Percentiles rank a stretch among this genome's conserved stretches.
phyloP scores from a whole-genome alignment of 495 filamentous ascomycete species.

The Talaromyces ruber region DNA sequence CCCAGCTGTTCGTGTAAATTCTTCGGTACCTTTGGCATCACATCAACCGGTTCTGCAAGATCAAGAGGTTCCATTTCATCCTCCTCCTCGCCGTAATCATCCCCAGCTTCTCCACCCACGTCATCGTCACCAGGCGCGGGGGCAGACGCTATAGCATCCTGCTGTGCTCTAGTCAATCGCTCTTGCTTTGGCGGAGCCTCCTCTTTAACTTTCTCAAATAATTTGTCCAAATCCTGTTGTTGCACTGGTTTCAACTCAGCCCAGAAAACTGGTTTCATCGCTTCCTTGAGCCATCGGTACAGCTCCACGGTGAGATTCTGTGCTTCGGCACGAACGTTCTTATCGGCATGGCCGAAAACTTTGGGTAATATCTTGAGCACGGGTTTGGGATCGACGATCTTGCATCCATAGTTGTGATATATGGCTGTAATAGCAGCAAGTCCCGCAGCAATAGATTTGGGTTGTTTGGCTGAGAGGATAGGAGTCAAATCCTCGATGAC shows the following conservation, averaged over 20 bases:
- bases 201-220: slow-evolving; percentile 87
- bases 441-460: slow-evolving; percentile 85
- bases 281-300: slow-evolving; percentile 94
- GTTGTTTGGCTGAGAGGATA: slow-evolving; percentile 79
- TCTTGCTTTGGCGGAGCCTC: slow-evolving; percentile 87
- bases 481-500: slow-evolving; percentile 89
- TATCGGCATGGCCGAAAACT: slow-evolving; percentile 92
- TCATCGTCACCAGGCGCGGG: slow-evolving; percentile 48
- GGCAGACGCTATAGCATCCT: slow-evolving; percentile 67
- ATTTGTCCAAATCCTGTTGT: slow-evolving; percentile 85
- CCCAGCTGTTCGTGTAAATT: slow-evolving; percentile 73
- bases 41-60: slow-evolving; percentile 83
- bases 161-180: slow-evolving; percentile 78
- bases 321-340: slow-evolving; percentile 93
- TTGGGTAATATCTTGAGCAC: slow-evolving; percentile 88
- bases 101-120: slow-evolving; percentile 40
- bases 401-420: slow-evolving; percentile 89
- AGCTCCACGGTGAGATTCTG: slow-evolving; percentile 89
- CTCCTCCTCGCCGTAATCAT: slow-evolving; percentile 60
- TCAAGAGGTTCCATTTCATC: slow-evolving; percentile 77
- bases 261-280: slow-evolving; percentile 98
- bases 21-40: slow-evolving; percentile 72
- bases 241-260: slow-evolving; percentile 91
- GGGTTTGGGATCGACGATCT: slow-evolving; percentile 91
- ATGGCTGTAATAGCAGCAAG: slow-evolving; percentile 72